Percentiles rank a stretch among this genome's conserved stretches.
Evolutionary conservation across 177 flowering plant species (phyloP).

Genomic region (Telopea speciosissima): DNA sequence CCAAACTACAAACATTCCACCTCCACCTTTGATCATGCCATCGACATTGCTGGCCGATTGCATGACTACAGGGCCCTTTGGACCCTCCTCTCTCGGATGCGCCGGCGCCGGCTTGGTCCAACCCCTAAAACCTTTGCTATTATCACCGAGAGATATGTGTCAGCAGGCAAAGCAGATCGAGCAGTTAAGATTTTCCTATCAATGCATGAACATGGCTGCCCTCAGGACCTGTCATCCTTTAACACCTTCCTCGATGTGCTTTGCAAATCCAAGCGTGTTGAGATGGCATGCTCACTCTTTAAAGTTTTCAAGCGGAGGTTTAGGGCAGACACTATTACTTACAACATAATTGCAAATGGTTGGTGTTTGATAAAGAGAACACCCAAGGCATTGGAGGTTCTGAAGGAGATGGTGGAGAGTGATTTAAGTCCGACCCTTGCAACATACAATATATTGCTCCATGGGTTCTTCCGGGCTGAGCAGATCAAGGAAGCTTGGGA

Average conservation of each 20-base stretch:
- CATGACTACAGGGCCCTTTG: slow-evolving; percentile 53
- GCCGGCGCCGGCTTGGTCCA: slow-evolving; percentile 47
- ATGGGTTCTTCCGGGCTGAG: slow-evolving; percentile 75
- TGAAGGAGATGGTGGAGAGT: slow-evolving; percentile 83
- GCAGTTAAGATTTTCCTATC: slow-evolving; percentile 66
- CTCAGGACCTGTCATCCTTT: slow-evolving; percentile 61
- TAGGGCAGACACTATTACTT: slow-evolving; percentile 60
- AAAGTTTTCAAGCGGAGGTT: slow-evolving; percentile 48
- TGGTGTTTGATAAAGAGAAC: slow-evolving; percentile 76
- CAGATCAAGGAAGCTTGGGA: slow-evolving; percentile 68
- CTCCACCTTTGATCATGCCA: slow-evolving; percentile 69
- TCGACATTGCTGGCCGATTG: slow-evolving; percentile 74
- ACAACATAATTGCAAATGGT: slow-evolving; percentile 77
- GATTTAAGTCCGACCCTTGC: slow-evolving; percentile 52
- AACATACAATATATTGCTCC: slow-evolving; percentile 70
- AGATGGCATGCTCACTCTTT: slow-evolving; percentile 64
- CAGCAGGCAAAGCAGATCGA: slow-evolving; percentile 67
- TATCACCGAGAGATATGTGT: slow-evolving; percentile 49
- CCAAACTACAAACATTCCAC: slow-evolving; percentile 45
- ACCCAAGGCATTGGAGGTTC: slow-evolving; percentile 55
- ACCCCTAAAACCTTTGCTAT: slow-evolving; percentile 66
- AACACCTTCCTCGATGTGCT: slow-evolving; percentile 68
- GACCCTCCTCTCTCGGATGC: slow-evolving; percentile 56
- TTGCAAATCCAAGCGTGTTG: slow-evolving; percentile 63
- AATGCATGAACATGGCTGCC: slow-evolving; percentile 72